A percentile compares a stretch with the other conserved stretches of the same genome.
phyloP scores from a whole-genome alignment of 73 alveolate species.

The Paraurostyla sp. region DNA sequence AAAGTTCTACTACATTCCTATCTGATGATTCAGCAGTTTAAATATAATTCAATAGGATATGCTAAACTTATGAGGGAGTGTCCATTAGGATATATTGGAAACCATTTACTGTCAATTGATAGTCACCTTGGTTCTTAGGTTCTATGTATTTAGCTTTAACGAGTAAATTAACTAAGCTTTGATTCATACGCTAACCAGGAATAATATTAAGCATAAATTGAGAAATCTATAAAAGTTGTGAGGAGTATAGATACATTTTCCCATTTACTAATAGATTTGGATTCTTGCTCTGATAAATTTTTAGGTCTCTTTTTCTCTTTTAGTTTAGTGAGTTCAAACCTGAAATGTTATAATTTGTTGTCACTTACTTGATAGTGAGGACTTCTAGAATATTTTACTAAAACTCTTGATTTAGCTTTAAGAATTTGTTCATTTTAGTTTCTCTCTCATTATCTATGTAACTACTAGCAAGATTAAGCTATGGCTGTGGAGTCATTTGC shows the following conservation, averaged over 20 bases:
- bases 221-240: background rate
- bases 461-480: background rate
- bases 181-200: background rate
- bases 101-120: constrained; percentile 67
- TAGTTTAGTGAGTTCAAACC: constrained; percentile 26
- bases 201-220: constrained; percentile 48
- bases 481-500: background rate
- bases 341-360: background rate
- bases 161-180: background rate
- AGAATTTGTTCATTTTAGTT: background rate
- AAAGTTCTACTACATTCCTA: constrained; percentile 37
- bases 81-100: constrained; percentile 70
- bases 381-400: background rate
- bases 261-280: background rate
- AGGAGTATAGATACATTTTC: constrained; percentile 20
- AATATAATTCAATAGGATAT: constrained; percentile 60
- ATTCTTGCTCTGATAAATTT: background rate
- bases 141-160: constrained; percentile 20
- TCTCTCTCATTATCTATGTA: background rate
- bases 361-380: background rate
- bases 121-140: background rate
- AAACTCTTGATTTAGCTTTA: constrained; percentile 10
- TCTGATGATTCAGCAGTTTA: constrained; percentile 7
- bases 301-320: background rate
- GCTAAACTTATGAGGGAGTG: constrained; percentile 52